Conservation (phyloP, 108 stramenopile genomes). For the Skeletonema marinoi region DNA sequence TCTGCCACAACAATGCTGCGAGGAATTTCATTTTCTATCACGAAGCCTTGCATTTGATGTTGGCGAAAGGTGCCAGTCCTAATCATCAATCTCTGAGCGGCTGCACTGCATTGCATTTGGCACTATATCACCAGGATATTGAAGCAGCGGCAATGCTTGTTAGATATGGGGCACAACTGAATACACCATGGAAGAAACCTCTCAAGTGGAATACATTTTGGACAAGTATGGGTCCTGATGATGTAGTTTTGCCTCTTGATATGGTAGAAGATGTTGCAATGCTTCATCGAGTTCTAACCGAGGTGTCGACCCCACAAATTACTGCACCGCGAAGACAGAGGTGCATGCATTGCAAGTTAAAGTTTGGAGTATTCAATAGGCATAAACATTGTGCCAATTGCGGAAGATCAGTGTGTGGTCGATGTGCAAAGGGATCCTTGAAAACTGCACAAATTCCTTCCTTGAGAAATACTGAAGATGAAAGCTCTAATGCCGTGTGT, state of each 20-base stretch:
- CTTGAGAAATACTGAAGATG: slow-evolving; percentile 1
- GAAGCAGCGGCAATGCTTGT: slow-evolving; percentile 75
- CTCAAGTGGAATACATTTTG: slow-evolving; percentile 78
- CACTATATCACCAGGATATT: slow-evolving; percentile 75
- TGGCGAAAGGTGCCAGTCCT: slow-evolving; percentile 74
- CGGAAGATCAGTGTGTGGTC: slow-evolving; percentile 70
- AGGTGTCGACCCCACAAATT: slow-evolving; percentile 59
- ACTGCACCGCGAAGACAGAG: slow-evolving; percentile 61
- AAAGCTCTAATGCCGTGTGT: slow-evolving; percentile 20
- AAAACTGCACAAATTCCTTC: slow-evolving; percentile 16
- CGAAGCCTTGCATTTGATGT: slow-evolving; percentile 67
- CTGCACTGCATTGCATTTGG: slow-evolving; percentile 82
- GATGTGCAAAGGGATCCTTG: slow-evolving; percentile 50
- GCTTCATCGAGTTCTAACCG: slow-evolving; percentile 65
- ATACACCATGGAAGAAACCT: slow-evolving; percentile 83
- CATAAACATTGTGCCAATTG: slow-evolving; percentile 78
- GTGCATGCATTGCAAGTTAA: slow-evolving; percentile 86
- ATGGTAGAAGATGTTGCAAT: slow-evolving; percentile 71
- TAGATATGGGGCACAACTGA: slow-evolving; percentile 68
- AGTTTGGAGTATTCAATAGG: slow-evolving; percentile 53
- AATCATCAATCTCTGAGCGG: slow-evolving; percentile 78
- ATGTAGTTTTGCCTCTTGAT: slow-evolving; percentile 67
- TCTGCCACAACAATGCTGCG: slow-evolving; percentile 77
- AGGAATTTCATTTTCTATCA: slow-evolving; percentile 64
- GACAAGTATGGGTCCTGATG: slow-evolving; percentile 69